Conservation (phyloP, 305 asterid species). For the Fraxinus albicans region DNA sequence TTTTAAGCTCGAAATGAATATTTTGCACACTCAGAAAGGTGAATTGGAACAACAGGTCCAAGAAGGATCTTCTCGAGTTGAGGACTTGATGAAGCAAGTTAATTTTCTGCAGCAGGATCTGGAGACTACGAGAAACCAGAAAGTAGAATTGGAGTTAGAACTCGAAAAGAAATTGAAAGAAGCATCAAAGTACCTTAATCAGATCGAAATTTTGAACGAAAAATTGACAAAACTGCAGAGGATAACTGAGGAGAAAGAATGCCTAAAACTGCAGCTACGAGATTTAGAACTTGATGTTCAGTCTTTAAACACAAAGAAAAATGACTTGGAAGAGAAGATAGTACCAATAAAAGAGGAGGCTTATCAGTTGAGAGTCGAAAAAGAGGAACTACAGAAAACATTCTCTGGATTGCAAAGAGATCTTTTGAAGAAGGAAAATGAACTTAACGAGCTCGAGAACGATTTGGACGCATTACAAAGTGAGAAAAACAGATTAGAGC, state of each 20-base stretch:
- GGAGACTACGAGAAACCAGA: slow-evolving; percentile 18
- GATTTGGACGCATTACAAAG: slow-evolving; percentile 29
- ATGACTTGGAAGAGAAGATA: slow-evolving; percentile 45
- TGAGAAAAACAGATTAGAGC: slow-evolving; percentile 24
- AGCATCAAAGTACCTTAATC: slow-evolving; percentile 25
- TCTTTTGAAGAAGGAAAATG: slow-evolving; percentile 23
- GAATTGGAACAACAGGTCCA: slow-evolving; percentile 34
- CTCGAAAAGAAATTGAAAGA: slow-evolving; percentile 33
- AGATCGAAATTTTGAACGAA: slow-evolving; percentile 34
- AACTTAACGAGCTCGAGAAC: slow-evolving; percentile 23
- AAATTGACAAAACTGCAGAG: slow-evolving; percentile 27
- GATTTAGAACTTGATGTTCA: slow-evolving; percentile 36
- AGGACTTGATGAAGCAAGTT: slow-evolving; percentile 30
- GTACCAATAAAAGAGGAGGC: slow-evolving; percentile 30
- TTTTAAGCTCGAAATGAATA: slow-evolving; percentile 21
- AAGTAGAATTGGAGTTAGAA: slow-evolving; percentile 32
- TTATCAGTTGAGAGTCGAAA: slow-evolving; percentile 27
- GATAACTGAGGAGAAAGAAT: slow-evolving; percentile 27
- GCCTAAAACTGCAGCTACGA: slow-evolving; percentile 19
- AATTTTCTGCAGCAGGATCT: slow-evolving; percentile 31
- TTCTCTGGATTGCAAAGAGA: slow-evolving; percentile 31
- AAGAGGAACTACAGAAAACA: slow-evolving; percentile 34
- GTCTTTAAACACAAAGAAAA: slow-evolving; percentile 31
- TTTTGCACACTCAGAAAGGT: slow-evolving; percentile 10
- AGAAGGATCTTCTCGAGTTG: slow-evolving; percentile 31